Conservation (phyloP, 2,329 filamentous ascomycete species). For the Atkinsonella hypoxylon region DNA sequence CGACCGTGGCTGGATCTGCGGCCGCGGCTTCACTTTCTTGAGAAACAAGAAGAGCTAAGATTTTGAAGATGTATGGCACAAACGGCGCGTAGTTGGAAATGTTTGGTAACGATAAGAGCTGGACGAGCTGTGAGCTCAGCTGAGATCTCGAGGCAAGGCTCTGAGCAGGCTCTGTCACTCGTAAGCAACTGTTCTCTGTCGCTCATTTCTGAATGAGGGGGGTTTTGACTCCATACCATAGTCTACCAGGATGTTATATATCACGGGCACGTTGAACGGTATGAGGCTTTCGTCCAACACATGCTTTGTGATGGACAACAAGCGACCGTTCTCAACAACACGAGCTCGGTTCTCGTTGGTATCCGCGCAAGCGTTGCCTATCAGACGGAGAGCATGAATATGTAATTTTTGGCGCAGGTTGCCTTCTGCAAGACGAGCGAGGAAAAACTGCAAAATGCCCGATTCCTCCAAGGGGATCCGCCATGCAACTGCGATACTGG, state of each 20-base stretch:
- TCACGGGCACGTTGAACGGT: constrained; percentile 42
- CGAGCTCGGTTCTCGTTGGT: constrained; percentile 48
- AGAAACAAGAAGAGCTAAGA: constrained; percentile 39
- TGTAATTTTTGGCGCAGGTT: constrained; percentile 30
- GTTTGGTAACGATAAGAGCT: constrained; percentile 34
- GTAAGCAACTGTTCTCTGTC: not conserved
- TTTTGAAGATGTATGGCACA: constrained; percentile 42
- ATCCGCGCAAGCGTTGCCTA: constrained; percentile 53
- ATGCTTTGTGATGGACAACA: constrained; percentile 35
- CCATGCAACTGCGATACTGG: constrained; percentile 35
- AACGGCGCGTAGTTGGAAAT: constrained; percentile 29
- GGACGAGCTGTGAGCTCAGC: constrained; percentile 37
- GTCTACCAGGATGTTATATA: constrained; percentile 52
- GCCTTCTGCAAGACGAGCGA: constrained; percentile 30
- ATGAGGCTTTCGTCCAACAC: constrained; percentile 36
- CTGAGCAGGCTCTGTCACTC: constrained; percentile 41
- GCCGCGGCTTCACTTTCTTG: constrained; percentile 37
- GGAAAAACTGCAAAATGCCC: constrained; percentile 44
- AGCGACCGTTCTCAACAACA: constrained; percentile 35
- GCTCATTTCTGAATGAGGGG: too few species aligned
- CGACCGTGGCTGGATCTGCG: constrained; percentile 34
- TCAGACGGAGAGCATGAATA: constrained; percentile 42
- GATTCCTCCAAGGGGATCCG: constrained; percentile 44
- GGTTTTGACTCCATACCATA: constrained; percentile 35
- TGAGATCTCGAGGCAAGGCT: constrained; percentile 38